Evolutionary conservation across 2,329 filamentous ascomycete species (phyloP).

Genomic region (Aschersonia sp.): DNA sequence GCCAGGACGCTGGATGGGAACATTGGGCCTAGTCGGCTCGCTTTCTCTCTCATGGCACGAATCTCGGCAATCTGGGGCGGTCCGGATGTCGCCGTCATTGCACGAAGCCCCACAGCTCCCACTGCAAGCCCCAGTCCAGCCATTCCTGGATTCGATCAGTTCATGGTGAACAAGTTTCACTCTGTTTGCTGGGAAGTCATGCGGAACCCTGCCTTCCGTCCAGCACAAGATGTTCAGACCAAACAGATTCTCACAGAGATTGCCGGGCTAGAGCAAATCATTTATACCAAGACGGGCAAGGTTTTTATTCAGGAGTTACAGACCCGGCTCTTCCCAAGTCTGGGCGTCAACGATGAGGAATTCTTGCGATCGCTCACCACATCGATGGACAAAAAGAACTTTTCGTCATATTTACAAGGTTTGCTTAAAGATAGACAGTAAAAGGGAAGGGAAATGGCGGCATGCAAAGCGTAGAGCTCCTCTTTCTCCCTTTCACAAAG

Average conservation of each 20-base stretch:
- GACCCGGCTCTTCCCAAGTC: conserved; percentile 44
- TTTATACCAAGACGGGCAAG: conserved; percentile 80
- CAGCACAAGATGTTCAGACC: conserved; percentile 69
- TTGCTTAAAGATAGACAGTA: conserved; percentile 33
- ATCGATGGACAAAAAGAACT: conserved; percentile 42
- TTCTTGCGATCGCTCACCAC: conserved; percentile 45
- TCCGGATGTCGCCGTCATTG: conserved; percentile 52
- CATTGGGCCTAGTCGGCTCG: conserved; percentile 48
- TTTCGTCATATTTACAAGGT: conserved; percentile 48
- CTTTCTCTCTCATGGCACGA: conserved; percentile 66
- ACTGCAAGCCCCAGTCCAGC: conserved; percentile 35
- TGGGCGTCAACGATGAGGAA: conserved; percentile 48
- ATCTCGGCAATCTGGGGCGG: conserved; percentile 89
- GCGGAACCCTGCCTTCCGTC: conserved; percentile 62
- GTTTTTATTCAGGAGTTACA: conserved; percentile 60
- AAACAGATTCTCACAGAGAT: conserved; percentile 82
- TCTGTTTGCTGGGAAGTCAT: conserved; percentile 82
- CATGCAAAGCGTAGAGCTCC: no score
- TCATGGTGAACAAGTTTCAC: conserved; percentile 82
- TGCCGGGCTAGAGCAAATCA: conserved; percentile 71
- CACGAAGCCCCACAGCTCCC: conserved; percentile 33
- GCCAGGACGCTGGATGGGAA: conserved; percentile 60
- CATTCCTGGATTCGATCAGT: conserved; percentile 81
- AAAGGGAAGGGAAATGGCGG: background rate
- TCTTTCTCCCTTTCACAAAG: no score